Percentiles rank a stretch among this genome's conserved stretches.
Conservation (phyloP, 177 flowering plant species). For the Telopea speciosissima region DNA sequence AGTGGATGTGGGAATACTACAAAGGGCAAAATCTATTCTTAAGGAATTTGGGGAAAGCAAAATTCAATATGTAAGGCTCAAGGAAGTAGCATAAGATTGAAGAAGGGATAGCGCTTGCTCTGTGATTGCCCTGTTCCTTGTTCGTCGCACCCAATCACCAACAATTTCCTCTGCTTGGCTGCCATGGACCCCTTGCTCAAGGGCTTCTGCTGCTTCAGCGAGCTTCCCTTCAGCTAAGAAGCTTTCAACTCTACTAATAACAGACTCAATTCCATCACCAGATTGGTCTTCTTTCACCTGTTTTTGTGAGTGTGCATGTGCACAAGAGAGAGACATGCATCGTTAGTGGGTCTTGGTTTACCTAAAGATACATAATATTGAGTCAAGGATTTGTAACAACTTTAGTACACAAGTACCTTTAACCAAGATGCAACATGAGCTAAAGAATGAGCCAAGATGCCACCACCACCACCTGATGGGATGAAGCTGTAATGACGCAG, state of each 20-base stretch:
- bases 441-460: slow-evolving; percentile 77
- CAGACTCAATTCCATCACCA: slow-evolving; percentile 80
- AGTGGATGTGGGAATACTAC: background rate
- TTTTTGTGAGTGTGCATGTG: background rate
- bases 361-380: background rate
- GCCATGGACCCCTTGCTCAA: slow-evolving; percentile 72
- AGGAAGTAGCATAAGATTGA: slow-evolving; percentile 75
- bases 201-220: slow-evolving; percentile 80
- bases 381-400: background rate
- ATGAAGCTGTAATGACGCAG: slow-evolving; percentile 78
- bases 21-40: slow-evolving; percentile 1
- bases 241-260: slow-evolving; percentile 62
- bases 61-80: slow-evolving; percentile 34
- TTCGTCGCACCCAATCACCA: slow-evolving; percentile 64
- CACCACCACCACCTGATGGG: slow-evolving; percentile 98
- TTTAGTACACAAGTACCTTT: slow-evolving; percentile 43
- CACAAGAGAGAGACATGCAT: background rate
- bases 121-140: slow-evolving; percentile 74
- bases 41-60: background rate
- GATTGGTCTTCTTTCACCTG: slow-evolving; percentile 63
- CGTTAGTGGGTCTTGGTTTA: background rate
- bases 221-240: slow-evolving; percentile 79
- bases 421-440: slow-evolving; percentile 74
- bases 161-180: slow-evolving; percentile 69
- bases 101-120: slow-evolving; percentile 85